A percentile compares a stretch with the other conserved stretches of the same genome.
Conservation (phyloP, 2,329 filamentous ascomycete genomes). For the Fusarium poae region DNA sequence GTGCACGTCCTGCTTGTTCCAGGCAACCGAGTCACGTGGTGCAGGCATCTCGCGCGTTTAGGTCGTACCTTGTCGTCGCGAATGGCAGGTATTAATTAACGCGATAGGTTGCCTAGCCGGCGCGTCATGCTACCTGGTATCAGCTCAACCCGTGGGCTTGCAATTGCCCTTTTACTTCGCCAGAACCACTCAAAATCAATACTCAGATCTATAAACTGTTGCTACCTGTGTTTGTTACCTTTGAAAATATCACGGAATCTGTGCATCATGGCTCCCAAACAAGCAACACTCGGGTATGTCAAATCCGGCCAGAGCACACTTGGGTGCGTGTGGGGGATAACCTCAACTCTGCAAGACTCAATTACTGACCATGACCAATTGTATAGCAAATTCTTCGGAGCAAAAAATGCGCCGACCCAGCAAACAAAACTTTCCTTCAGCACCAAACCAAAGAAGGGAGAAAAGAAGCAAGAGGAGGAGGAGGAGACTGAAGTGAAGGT, state of each 20-base stretch:
- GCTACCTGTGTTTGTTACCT: constrained; percentile 19
- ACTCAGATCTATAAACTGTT: constrained; percentile 12
- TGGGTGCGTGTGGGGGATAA: constrained; percentile 66
- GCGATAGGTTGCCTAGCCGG: constrained; percentile 55
- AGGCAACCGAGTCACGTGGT: constrained; percentile 45
- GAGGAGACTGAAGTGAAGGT: constrained; percentile 47
- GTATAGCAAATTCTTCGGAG: constrained; percentile 85
- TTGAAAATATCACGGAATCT: constrained; percentile 18
- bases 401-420: constrained; percentile 68
- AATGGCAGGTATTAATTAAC: constrained; percentile 53
- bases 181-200: constrained; percentile 24
- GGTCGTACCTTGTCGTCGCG: constrained; percentile 40
- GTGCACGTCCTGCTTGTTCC: background rate
- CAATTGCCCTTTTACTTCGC: constrained; percentile 37
- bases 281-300: constrained; percentile 91
- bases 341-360: constrained; percentile 1
- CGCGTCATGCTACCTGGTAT: constrained; percentile 53
- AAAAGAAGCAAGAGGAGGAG: constrained; percentile 51
- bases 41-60: constrained; percentile 38
- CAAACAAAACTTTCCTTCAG: constrained; percentile 86
- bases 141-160: constrained; percentile 40
- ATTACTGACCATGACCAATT: constrained; percentile 19
- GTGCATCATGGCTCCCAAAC: constrained; percentile 68
- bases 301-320: constrained; percentile 79
- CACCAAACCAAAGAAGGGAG: constrained; percentile 62